Conservation (phyloP, 139 green algal genomes). For the Spirogloea muscicola region DNA sequence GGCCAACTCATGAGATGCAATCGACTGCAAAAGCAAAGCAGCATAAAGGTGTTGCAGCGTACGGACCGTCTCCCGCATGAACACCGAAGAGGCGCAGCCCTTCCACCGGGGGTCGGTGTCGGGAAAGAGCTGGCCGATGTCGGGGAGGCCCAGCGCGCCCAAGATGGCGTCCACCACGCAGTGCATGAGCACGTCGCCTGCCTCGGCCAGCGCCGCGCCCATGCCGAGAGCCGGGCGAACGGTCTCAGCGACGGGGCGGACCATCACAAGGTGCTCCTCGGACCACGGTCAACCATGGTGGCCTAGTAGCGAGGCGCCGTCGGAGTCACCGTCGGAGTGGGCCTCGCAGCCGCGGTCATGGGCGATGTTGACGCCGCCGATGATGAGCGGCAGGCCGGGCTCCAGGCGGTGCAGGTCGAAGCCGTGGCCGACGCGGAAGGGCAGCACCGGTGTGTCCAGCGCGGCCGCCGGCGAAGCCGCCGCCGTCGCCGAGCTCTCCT, state of each 20-base stretch:
- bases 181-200: slow-evolving; percentile 91
- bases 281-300: too few relatives aligned
- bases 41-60: not conserved
- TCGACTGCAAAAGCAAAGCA: not conserved
- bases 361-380: slow-evolving; percentile 91
- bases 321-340: slow-evolving; percentile 75
- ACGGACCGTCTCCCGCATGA: slow-evolving; percentile 68
- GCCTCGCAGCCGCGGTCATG: slow-evolving; percentile 93
- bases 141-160: slow-evolving; percentile 86
- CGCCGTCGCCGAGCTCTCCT: not conserved
- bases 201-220: not conserved
- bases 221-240: not conserved
- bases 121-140: slow-evolving; percentile 98
- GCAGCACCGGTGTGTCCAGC: slow-evolving; percentile 21
- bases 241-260: too few relatives aligned
- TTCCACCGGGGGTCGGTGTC: slow-evolving; percentile 98
- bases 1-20: too few relatives aligned
- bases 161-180: slow-evolving; percentile 93
- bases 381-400: slow-evolving; percentile 83
- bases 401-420: slow-evolving; percentile 56
- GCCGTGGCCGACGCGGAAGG: slow-evolving; percentile 50
- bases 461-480: not conserved
- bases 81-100: slow-evolving; percentile 82
- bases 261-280: too few relatives aligned
- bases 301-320: too few relatives aligned